Evolutionary conservation across 768 basidiomycete genomes (phyloP), one percentile per base, ranked within the genome.

Genomic region (Amanita molliuscula): DNA sequence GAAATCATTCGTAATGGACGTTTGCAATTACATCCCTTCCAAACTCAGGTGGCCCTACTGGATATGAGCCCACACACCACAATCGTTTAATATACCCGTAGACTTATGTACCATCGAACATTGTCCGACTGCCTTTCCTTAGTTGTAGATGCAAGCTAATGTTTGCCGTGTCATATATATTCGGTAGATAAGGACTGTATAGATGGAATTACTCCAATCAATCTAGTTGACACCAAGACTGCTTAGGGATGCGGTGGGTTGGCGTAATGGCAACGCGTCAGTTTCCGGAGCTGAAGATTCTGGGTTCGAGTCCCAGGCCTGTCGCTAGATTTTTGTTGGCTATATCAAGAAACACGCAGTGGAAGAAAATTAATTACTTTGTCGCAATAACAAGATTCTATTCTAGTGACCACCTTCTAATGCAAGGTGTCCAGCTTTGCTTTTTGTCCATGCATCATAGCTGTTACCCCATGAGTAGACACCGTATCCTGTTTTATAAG

Each of bases 381-480:
- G 38, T 28, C 4, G 6, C 15, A 31, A 29, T 20, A 29, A 18
- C 9, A 37, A 5, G 2, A 10, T 34, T 28, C 23, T 48, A 48
- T 41, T 65, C 55, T 66, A 69, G 49, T 71, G 67, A 55, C 68
- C 66, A 54, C 58, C 68, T 52, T 58, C 61, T 40, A 57, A 44
- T 11, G 81, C 83, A 53, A 82, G 58, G 57, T 88, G 86, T 29
- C 81, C 88, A n/a, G 78, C 87, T 68, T 90, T 90, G 74, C 82
- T 85, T 64, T 87, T 83, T 59, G 79, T 71, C 70, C 71, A 85
- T 31, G 66, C 67, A 52, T 85, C 77, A 61, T 75, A 77, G 50
- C 66, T 69, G 63, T 83, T 88, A 21, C 82, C 88, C 87, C 88
- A 93, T 5, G 78, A 64, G 66, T 92, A 93, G 29, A 80, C 75